Base-by-base conservation (phyloP, 768 basidiomycete genomes). In the Antrodiella citrinella region DNA sequence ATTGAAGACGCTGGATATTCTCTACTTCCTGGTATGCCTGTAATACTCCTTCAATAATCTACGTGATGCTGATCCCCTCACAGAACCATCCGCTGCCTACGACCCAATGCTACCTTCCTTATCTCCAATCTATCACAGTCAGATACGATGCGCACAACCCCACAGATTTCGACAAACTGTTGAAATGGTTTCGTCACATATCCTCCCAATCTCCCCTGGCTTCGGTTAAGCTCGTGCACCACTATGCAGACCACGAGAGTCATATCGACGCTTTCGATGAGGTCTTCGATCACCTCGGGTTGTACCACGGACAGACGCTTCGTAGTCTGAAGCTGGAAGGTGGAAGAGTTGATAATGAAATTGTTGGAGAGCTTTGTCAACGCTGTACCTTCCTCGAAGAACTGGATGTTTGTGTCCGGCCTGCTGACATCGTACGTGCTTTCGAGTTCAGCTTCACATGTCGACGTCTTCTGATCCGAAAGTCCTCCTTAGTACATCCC, bases 1-100 rank as follows among this genome's bases (percentile, higher is more conserved):
- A 4, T 59, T 84, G 2, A 61, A 69, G 35, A 54, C 53, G 0
- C 60, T 78, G 0, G 63, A 73, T 20, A 58, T 80, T 35, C 69
- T 69, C 23, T 78, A 83, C 62, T 81, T 80, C 54, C 66, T 72
- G 62, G 81, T 74, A 58, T 35, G 30, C 30, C 15, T 35, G 7
- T 7, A 35, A 7, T 35, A 15, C 30, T 35, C 30, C 7, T 35
- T 35, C 30, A 35, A 35, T 35, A 7, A 7, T 35, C 30, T 35
- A 7, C n/a, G n/a, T n/a, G n/a, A n/a, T n/a, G n/a, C n/a, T n/a
- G n/a, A n/a, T n/a, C n/a, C n/a, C n/a, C n/a, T n/a, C n/a, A n/a
- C n/a, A n/a, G n/a, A n/a, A n/a, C n/a, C n/a, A n/a, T n/a, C n/a
- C n/a, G 30, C 7, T 15, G 7, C 30, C 30, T 15, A 35, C 30